Evolutionary conservation across 306 rosid genomes (phyloP).

Genomic region (Alnus rubra): DNA sequence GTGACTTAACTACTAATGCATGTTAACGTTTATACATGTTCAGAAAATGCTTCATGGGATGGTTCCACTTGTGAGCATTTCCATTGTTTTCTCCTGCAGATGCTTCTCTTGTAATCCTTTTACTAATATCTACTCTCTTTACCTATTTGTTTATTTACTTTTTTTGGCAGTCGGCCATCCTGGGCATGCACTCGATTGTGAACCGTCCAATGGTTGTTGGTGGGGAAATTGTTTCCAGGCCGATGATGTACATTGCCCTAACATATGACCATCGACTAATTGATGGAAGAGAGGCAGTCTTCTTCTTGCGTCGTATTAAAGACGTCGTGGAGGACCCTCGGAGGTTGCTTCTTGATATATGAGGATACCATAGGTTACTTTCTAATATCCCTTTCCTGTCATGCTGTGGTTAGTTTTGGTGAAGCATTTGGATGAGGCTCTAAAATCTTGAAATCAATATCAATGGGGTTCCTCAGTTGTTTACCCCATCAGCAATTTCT

Average conservation of each 20-base stretch:
- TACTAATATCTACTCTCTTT: background rate
- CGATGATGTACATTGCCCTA: constrained; percentile 59
- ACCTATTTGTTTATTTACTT: constrained; percentile 5
- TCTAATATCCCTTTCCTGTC: background rate
- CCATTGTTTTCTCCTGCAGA: background rate
- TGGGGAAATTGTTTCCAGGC: constrained; percentile 42
- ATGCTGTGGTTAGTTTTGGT: no score
- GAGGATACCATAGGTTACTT: constrained; percentile 18
- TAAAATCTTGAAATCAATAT: no score
- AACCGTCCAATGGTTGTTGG: constrained; percentile 53
- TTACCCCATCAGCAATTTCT: background rate
- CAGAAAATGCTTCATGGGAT: background rate
- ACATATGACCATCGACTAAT: constrained; percentile 58
- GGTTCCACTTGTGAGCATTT: background rate
- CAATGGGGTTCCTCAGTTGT: background rate
- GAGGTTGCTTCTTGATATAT: constrained; percentile 54
- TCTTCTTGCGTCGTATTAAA: constrained; percentile 54
- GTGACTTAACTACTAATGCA: background rate
- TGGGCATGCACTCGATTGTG: constrained; percentile 61
- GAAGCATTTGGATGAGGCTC: no score
- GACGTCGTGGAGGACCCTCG: constrained; percentile 55
- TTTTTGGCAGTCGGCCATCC: constrained; percentile 50
- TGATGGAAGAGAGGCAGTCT: constrained; percentile 67
- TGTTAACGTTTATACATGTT: background rate
- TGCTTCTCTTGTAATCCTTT: no score